A percentile compares a stretch with the other conserved stretches of the same genome.
Conservation (phyloP, 225 moss, liverwort and hornwort genomes). For the Takakia lepidozioides region DNA sequence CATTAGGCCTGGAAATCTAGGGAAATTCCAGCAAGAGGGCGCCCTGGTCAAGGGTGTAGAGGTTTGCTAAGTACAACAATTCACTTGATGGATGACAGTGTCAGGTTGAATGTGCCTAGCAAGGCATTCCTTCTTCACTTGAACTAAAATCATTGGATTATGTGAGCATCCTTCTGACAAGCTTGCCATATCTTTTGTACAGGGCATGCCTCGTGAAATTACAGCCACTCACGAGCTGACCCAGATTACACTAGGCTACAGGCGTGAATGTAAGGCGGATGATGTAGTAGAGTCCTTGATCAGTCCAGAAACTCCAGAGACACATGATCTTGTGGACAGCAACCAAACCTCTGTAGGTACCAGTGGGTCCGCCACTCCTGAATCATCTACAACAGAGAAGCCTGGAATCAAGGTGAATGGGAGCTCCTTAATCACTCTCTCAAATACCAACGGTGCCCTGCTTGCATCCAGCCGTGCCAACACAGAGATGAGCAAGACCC, state of each 20-base stretch:
- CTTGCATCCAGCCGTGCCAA: not conserved
- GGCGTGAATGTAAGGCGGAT: constrained; percentile 21
- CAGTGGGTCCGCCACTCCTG: no score
- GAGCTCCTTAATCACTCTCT: not conserved
- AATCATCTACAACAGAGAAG: no score
- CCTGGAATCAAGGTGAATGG: constrained; percentile 7
- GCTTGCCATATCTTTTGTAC: not conserved
- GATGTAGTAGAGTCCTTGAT: constrained; percentile 23
- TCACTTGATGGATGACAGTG: no score
- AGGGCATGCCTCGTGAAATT: constrained; percentile 19
- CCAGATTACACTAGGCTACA: constrained; percentile 20
- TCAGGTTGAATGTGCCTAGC: no score
- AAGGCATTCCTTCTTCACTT: no score
- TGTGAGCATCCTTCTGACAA: not conserved
- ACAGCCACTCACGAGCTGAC: constrained; percentile 14
- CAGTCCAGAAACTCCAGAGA: constrained; percentile 8
- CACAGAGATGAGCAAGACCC: constrained; percentile 1
- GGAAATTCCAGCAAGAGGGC: no score
- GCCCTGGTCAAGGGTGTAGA: no score
- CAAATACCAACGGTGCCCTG: not conserved
- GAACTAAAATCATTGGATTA: no score
- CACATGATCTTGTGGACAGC: not conserved
- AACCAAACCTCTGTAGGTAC: no score
- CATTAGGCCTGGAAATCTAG: no score
- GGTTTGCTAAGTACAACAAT: no score